A percentile compares a stretch with the other conserved stretches of the same genome.
Evolutionary conservation across 1,284 basidiomycete genomes (phyloP).

Genomic region (Ustilago crameri): DNA sequence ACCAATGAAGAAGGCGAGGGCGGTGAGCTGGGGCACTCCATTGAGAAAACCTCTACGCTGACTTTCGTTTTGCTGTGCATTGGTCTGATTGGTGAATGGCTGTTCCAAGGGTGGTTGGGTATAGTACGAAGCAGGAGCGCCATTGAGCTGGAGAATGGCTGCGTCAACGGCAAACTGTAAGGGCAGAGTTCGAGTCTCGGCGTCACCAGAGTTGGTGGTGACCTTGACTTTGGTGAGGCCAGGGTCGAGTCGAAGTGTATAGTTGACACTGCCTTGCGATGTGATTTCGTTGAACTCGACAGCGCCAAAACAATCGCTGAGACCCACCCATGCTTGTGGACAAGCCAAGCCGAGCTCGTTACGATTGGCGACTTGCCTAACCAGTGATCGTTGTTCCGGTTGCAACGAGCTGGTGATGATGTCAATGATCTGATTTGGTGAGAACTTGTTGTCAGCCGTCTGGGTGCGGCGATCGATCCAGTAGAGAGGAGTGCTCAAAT

Average conservation of each 20-base stretch:
- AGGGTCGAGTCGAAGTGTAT: constrained; percentile 77
- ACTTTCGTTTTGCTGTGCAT: constrained; percentile 74
- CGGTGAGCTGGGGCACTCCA: constrained; percentile 22
- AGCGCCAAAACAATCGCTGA: constrained; percentile 78
- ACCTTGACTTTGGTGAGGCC: constrained; percentile 78
- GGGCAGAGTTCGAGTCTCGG: constrained; percentile 77
- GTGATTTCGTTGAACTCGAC: constrained; percentile 73
- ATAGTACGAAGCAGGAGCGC: constrained; percentile 67
- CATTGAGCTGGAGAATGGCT: constrained; percentile 73
- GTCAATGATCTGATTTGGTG: constrained; percentile 74
- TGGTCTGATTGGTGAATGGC: constrained; percentile 78
- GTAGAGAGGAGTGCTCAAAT: constrained; percentile 28
- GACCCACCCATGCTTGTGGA: constrained; percentile 78
- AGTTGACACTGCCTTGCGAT: constrained; percentile 71
- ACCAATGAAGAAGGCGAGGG: constrained; percentile 72
- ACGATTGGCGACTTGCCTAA: constrained; percentile 18
- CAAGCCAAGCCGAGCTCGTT: constrained; percentile 72
- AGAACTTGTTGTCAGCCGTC: constrained; percentile 72
- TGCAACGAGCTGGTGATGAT: constrained; percentile 70
- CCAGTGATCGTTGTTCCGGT: constrained; percentile 20
- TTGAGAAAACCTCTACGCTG: constrained; percentile 71
- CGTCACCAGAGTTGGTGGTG: constrained; percentile 75
- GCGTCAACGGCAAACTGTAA: constrained; percentile 81
- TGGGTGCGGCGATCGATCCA: constrained; percentile 60
- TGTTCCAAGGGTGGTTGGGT: constrained; percentile 71